Evolutionary conservation across 129 eudicot species (phyloP), one percentile per base, ranked within the genome.

Genomic region (Gnaphalium uliginosum): DNA sequence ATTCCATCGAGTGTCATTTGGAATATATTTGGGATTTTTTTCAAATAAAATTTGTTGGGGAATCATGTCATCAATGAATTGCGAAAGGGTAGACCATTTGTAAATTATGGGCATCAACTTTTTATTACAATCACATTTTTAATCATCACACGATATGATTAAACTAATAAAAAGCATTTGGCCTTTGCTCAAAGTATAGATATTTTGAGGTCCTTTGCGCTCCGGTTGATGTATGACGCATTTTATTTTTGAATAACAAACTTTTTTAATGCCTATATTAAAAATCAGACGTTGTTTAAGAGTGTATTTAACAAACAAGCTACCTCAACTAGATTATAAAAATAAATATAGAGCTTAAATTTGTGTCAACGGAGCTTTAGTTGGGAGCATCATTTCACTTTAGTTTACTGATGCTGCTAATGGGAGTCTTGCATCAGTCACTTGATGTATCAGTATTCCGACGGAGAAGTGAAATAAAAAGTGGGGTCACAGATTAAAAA

Each of bases 21-120:
- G 53, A 73, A 26, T 61, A 63, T 11, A 46, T 46, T 46, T 60
- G 59, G 68, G 54, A 23, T 46, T 69, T 23, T n/a, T 43, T 46
- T 46, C 22, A 41, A 35, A 43, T 46, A 46, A 4, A 10, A 43
- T 39, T 41, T 58, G 75, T 77, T 26, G 76, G 62, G 37, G 57
- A 13, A 21, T 43, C 70, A 69, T 19, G 23, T 77, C 76, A 77
- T 48, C 46, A 74, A 25, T 68, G 68, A 27, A 25, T 61, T 63
- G 21, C 46, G 70, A 74, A 74, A 46, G 39, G 78, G 70, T 74
- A 78, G 35, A 69, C 61, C 35, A 59, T 27, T 78, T 78, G 63
- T 78, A 27, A 18, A 59, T 78, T 43, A 50, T 68, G 50, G 30
- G 70, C 62, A 69, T 78, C 59, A 39, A 19, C 50, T 63, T 78